Evolutionary conservation across 2,329 filamentous ascomycete species (phyloP), one percentile per base, ranked within the genome.

Genomic region (Fusarium sp.): DNA sequence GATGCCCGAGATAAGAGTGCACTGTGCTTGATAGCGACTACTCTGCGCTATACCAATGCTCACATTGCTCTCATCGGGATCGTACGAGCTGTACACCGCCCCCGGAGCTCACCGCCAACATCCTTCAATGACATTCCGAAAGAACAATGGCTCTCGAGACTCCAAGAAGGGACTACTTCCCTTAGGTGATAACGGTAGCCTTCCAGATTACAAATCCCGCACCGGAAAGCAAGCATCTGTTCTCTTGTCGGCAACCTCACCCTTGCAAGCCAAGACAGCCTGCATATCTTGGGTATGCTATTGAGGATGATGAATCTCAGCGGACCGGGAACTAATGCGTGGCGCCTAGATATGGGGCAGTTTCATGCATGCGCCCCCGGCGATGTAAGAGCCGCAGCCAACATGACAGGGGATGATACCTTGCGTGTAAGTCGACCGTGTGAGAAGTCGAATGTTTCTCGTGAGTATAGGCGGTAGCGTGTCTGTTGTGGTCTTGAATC

Each of bases 261-360:
- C 63, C 40, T 70, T 67, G 63, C 22, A 50, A 58, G 68, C 40
- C 57, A 54, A 63, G 56, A 59, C 35, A 42, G 33, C 45, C n/a
- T 56, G 25, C 42, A 65, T 58, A n/a, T 14, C 52, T 29, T 27
- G 31, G n/a, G 11, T 31, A 20, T 52, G 47, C 11, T 18, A 52
- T 52, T 18, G 18, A 31, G 10, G 47, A 31, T 14, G 47, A 29
- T 45, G 42, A 25, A 31, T 20, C 47, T 52, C 47, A 18, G 27
- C 47, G 47, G 27, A 52, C 27, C 18, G 27, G 47, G 18, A 52
- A 52, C 47, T 52, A 52, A 52, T 52, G 47, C 25, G 25, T 59
- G 56, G 36, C 56, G 56, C 31, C 25, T 16, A 59, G 56, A 18
- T 36, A 59, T 40, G 56, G 56, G 57, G 57, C 36, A 27, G 14